Evolutionary conservation across 768 basidiomycete genomes (phyloP).

Genomic region (Xerocomus brunneocitrinus): DNA sequence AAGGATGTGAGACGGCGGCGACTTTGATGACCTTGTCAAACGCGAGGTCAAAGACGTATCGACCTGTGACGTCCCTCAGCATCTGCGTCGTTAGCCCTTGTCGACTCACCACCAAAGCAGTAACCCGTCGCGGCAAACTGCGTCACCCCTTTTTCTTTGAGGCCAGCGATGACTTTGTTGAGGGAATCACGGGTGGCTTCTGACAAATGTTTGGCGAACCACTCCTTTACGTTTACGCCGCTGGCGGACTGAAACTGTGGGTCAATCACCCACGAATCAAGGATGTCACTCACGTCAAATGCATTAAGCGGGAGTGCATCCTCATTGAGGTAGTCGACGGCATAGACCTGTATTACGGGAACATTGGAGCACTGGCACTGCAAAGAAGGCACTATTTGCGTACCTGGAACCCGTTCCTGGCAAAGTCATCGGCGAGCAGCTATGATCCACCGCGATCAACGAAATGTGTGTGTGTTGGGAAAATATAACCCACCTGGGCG

Average conservation of each 20-base stretch:
- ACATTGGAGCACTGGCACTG: background rate
- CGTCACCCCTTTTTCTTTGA: constrained; percentile 57
- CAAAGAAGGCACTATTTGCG: background rate
- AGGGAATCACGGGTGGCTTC: constrained; percentile 43
- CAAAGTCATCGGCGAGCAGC: constrained; percentile 43
- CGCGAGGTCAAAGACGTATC: constrained; percentile 44
- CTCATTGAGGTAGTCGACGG: constrained; percentile 26
- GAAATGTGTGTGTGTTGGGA: no score
- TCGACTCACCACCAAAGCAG: constrained; percentile 59
- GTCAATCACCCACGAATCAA: background rate
- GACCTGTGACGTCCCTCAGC: constrained; percentile 24
- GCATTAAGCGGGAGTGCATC: constrained; percentile 24
- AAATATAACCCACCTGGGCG: constrained; percentile 31
- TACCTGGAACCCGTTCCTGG: constrained; percentile 36
- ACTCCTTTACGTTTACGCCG: constrained; percentile 27
- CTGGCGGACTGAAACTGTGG: background rate
- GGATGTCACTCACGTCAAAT: constrained; percentile 3
- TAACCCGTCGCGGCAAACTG: constrained; percentile 59
- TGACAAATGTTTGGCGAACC: constrained; percentile 39
- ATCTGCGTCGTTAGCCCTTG: background rate
- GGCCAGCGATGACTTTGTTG: constrained; percentile 51
- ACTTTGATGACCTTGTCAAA: constrained; percentile 38
- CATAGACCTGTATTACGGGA: constrained; percentile 10
- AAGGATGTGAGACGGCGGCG: constrained; percentile 44
- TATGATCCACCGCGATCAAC: constrained; percentile 13